Evolutionary conservation across 2,329 filamentous ascomycete species (phyloP).

Genomic region (Fusarium brevicatenulatum): DNA sequence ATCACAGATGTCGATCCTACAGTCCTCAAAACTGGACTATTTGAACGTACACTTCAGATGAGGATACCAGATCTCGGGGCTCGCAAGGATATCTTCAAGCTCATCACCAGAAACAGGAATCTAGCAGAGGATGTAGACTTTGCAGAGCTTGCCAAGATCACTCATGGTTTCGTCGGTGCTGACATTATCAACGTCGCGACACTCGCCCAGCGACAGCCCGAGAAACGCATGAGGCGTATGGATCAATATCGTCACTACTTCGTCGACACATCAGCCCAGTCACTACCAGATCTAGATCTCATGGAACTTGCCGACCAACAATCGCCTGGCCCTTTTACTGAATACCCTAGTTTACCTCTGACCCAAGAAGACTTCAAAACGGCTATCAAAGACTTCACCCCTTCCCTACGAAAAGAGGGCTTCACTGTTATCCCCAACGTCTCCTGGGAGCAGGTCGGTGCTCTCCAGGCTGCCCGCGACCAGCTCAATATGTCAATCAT

Average conservation of each 20-base stretch:
- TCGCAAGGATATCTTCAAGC: conserved; percentile 80
- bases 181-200: conserved; percentile 77
- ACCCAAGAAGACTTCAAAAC: conserved; percentile 70
- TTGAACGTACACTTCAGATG: conserved; percentile 87
- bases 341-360: conserved; percentile 14
- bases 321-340: neutral
- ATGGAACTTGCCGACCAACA: conserved; percentile 31
- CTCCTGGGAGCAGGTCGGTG: conserved; percentile 92
- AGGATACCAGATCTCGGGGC: conserved; percentile 84
- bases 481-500: conserved; percentile 89
- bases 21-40: conserved; percentile 77
- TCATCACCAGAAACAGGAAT: conserved; percentile 73
- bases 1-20: conserved; percentile 87
- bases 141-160: conserved; percentile 78
- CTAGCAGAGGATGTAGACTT: conserved; percentile 79
- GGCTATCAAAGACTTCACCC: conserved; percentile 71
- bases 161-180: conserved; percentile 91
- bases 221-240: neutral
- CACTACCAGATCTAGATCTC: neutral
- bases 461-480: conserved; percentile 79
- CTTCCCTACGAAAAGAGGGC: conserved; percentile 84
- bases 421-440: conserved; percentile 95
- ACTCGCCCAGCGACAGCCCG: conserved; percentile 47
- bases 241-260: neutral
- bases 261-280: neutral